These are phyloP conservation scores for Clathrus columnatus DNA, from an alignment of 768 basidiomycete genomes.

Conservation along the genomic window DNA sequence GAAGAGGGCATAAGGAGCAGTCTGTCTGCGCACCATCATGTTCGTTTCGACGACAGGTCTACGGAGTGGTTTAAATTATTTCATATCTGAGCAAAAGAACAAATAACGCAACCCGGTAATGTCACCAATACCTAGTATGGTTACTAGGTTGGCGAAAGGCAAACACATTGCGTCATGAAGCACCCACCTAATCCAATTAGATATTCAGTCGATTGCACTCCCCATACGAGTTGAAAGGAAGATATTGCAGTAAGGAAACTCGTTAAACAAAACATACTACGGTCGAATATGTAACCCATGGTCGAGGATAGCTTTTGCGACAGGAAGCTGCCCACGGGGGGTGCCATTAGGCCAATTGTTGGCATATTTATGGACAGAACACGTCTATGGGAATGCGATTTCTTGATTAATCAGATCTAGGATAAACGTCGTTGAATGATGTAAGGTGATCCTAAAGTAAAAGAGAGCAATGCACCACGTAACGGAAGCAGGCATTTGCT, in stretches of 20 bases:
- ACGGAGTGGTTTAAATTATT: conserved; percentile 9
- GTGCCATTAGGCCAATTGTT: not conserved
- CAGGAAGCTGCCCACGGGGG: not conserved
- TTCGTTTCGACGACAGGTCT: conserved; percentile 77
- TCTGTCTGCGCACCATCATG: conserved; percentile 50
- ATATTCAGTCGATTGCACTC: conserved; percentile 34
- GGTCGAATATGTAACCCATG: conserved; percentile 10
- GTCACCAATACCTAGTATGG: conserved; percentile 50
- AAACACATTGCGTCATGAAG: not conserved
- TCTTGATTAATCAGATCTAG: no score
- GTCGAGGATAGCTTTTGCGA: not conserved
- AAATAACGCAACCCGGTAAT: conserved; percentile 51
- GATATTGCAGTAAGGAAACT: conserved; percentile 14
- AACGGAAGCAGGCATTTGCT: no score
- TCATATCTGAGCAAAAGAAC: not conserved
- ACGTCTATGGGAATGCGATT: no score
- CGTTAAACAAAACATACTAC: conserved; percentile 14
- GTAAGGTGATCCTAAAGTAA: no score
- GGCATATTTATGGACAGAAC: no score
- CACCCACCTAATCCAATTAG: conserved; percentile 50
- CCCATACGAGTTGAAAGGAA: conserved; percentile 15
- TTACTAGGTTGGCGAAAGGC: not conserved
- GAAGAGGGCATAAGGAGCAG: not conserved
- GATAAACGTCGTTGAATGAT: no score
- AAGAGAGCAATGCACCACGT: no score